phyloP scores from a whole-genome alignment of 225 moss, liverwort and hornwort genomes.

The Pseudisothecium myosuroides region DNA sequence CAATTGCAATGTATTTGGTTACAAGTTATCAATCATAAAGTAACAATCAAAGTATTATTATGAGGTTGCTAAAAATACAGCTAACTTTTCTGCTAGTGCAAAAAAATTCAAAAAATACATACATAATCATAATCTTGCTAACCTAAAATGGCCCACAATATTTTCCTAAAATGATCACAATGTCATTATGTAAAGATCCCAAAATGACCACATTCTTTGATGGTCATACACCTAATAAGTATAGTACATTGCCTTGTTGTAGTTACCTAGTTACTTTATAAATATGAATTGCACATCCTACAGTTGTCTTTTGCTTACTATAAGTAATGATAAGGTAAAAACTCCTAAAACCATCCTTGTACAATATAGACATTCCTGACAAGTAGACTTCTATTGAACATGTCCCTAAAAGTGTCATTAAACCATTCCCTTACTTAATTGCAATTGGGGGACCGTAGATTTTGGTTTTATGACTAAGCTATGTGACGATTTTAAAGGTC shows the following conservation, averaged over 20 bases:
- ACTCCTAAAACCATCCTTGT: fast-evolving
- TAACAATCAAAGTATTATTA: neutral
- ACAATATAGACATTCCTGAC: fast-evolving
- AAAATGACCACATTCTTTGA: neutral
- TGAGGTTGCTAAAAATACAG: no score
- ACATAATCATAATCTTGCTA: neutral
- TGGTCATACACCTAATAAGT: no score
- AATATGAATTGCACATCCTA: neutral
- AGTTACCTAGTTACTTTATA: fast-evolving
- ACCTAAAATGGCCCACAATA: neutral
- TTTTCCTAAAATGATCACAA: neutral
- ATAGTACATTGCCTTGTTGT: fast-evolving
- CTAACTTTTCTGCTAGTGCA: neutral
- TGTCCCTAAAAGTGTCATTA: fast-evolving
- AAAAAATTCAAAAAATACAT: neutral
- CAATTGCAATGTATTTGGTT: neutral
- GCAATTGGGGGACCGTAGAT: neutral
- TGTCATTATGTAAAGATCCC: neutral
- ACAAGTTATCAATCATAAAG: neutral
- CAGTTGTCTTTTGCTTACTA: neutral
- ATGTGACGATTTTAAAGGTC: neutral
- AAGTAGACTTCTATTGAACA: neutral
- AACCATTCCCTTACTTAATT: neutral
- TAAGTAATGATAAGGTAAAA: neutral
- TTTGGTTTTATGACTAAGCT: neutral